A percentile compares a stretch with the other conserved stretches of the same genome.
Conservation (phyloP, 768 basidiomycete genomes). For the Mycena chlorophos region DNA sequence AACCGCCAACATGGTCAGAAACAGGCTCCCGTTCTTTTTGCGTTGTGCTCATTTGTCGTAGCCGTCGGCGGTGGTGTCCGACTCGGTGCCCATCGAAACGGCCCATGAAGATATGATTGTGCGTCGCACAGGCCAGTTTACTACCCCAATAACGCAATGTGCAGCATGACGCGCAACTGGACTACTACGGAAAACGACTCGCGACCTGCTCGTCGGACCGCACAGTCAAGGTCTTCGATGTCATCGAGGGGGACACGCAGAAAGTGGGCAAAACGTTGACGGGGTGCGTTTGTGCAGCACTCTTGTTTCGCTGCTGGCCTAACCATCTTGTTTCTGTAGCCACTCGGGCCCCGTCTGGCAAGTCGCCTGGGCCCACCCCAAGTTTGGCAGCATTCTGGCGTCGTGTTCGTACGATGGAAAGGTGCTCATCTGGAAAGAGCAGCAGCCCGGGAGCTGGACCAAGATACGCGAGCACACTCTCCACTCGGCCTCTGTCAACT, state of each 20-base stretch:
- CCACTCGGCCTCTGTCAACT: conserved; percentile 96
- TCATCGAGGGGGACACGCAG: conserved; percentile 83
- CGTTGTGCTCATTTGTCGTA: neutral
- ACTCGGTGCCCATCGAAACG: conserved; percentile 87
- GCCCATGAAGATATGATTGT: conserved; percentile 99
- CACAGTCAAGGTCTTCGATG: conserved; percentile 93
- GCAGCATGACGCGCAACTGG: conserved; percentile 98
- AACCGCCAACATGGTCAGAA: neutral
- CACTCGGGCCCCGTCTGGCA: conserved; percentile 99
- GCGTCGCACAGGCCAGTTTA: conserved; percentile 31
- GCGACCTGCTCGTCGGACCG: conserved; percentile 97
- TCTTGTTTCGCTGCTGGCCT: conserved; percentile 3
- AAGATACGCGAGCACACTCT: conserved; percentile 95
- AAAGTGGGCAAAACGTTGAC: conserved; percentile 73
- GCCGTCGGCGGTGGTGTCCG: conserved; percentile 56
- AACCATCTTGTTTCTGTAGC: conserved; percentile 38
- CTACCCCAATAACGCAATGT: conserved; percentile 1
- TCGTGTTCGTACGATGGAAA: conserved; percentile 99
- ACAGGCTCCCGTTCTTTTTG: neutral
- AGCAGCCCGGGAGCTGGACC: conserved; percentile 72
- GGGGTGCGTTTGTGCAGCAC: conserved; percentile 51
- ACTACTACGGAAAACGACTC: conserved; percentile 95
- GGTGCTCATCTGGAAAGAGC: conserved; percentile 98
- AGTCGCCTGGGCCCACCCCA: conserved; percentile 97
- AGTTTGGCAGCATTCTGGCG: conserved; percentile 93